A percentile compares a stretch with the other conserved stretches of the same genome.
Evolutionary conservation across 495 filamentous ascomycete genomes (phyloP).

Genomic region (Aspergillus cristatus): DNA sequence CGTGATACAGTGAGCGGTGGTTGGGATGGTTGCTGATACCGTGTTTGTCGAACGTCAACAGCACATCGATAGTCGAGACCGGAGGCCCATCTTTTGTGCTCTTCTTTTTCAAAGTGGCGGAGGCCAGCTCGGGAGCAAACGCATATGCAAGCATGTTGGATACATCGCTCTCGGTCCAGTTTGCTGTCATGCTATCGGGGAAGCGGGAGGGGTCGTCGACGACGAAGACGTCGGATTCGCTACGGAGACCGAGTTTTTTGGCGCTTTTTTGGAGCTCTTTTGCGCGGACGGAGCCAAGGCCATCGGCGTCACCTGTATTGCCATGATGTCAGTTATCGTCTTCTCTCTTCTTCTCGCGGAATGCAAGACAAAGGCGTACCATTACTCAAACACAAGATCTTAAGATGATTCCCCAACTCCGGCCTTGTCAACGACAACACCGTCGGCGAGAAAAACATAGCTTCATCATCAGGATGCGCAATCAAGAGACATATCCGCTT

Average conservation of each 20-base stretch:
- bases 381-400: constrained; percentile 85
- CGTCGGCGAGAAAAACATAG: constrained; percentile 97
- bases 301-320: constrained; percentile 65
- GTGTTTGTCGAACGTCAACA: constrained; percentile 77
- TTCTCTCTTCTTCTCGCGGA: no score
- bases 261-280: constrained; percentile 75
- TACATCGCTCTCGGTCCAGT: constrained; percentile 64
- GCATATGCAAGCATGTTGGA: constrained; percentile 55
- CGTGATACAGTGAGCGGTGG: constrained; percentile 78
- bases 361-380: constrained; percentile 37
- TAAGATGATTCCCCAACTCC: constrained; percentile 74
- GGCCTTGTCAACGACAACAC: constrained; percentile 68
- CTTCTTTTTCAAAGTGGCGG: constrained; percentile 4
- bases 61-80: constrained; percentile 60
- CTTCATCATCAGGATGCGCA: constrained; percentile 96
- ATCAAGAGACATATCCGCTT: constrained; percentile 86
- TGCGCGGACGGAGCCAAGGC: constrained; percentile 71
- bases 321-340: neutral
- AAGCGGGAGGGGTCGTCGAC: constrained; percentile 69
- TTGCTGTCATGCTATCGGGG: constrained; percentile 73
- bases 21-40: constrained; percentile 86
- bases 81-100: constrained; percentile 24
- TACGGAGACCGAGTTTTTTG: constrained; percentile 60
- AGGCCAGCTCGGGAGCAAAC: constrained; percentile 53
- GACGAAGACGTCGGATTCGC: constrained; percentile 66